These are phyloP conservation scores for Lachnellula willkommii DNA, from an alignment of 2,329 filamentous ascomycete genomes.

Conservation along the genomic window DNA sequence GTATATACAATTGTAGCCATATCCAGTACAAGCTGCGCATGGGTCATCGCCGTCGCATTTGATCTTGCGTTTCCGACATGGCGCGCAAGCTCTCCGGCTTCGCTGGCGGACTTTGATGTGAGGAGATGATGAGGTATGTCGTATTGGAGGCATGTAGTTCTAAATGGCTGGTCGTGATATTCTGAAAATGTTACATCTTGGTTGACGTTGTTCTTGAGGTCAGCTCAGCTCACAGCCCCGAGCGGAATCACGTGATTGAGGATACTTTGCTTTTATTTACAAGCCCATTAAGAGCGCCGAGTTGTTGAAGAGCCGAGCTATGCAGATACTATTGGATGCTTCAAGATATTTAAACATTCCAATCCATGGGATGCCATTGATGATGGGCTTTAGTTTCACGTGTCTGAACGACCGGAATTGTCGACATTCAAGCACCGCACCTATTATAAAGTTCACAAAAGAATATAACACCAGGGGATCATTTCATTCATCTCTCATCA, in stretches of 20 bases:
- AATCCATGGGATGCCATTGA: too few species aligned
- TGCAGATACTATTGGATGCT: too few species aligned
- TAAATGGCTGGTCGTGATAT: too few species aligned
- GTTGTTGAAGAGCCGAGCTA: too few species aligned
- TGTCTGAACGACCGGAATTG: not conserved
- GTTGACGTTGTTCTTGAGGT: not conserved
- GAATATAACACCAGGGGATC: constrained; percentile 4
- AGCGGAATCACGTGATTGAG: too few species aligned
- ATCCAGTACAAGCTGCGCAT: constrained; percentile 18
- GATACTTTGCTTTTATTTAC: too few species aligned
- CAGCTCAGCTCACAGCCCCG: too few species aligned
- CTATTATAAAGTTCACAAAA: not conserved
- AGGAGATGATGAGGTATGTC: not conserved
- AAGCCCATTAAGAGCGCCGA: too few species aligned
- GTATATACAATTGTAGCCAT: constrained; percentile 20
- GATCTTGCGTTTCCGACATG: constrained; percentile 24
- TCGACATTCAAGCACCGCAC: not conserved
- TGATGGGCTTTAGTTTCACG: too few species aligned
- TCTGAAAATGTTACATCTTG: not conserved
- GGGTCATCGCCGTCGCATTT: constrained; percentile 23
- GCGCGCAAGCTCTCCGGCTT: constrained; percentile 18
- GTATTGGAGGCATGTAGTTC: not conserved
- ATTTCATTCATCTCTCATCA: constrained; percentile 18
- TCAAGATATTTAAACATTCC: too few species aligned
- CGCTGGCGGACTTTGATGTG: constrained; percentile 11